Evolutionary conservation across 805 yeast species (phyloP), one percentile per base, ranked within the genome.

Genomic region (Maudiozyma turicensis): DNA sequence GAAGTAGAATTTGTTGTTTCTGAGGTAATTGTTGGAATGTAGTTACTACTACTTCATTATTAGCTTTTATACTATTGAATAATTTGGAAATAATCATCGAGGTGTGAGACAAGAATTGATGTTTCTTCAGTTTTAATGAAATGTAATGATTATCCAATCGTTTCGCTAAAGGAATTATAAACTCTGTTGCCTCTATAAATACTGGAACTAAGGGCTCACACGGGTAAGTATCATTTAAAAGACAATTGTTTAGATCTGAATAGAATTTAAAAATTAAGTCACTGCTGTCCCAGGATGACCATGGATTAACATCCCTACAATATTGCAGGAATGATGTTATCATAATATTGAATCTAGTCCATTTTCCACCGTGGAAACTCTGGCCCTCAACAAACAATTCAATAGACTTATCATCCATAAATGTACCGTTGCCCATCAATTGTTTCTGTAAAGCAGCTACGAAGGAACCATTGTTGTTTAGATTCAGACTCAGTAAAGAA

Each of bases 1-100:
- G 77, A 28, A 82, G 58, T 43, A 82, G 67, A 32, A 80, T 73
- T 28, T 69, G 60, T 52, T 75, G 78, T 55, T 80, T 78, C 5
- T 40, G 49, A 7, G 54, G 45, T n/a, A 42, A 32, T 10, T 28
- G n/a, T 33, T 31, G 15, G 30, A 46, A 43, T 9, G 28, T n/a
- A 38, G 42, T 42, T 8, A 33, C 48, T 13, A 48, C 42, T 3
- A 43, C 26, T 15, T 45, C 38, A 26, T 8, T 30, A 9, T 50
- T 43, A 6, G 80, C 75, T 39, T 86, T 70, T 38, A 79, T 77
- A 46, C 80, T 72, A 57, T 83, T 82, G 67, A 82, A 82, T 31
- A 80, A 64, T 55, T 75, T 77, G 45, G 84, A 67, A 14, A 82
- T 66, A 2, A 78, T 64, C 4, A 81, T 70, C 0, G 87, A 80